phyloP scores from a whole-genome alignment of 2,329 filamentous ascomycete species.

The Hypoxylon rubiginosum region DNA sequence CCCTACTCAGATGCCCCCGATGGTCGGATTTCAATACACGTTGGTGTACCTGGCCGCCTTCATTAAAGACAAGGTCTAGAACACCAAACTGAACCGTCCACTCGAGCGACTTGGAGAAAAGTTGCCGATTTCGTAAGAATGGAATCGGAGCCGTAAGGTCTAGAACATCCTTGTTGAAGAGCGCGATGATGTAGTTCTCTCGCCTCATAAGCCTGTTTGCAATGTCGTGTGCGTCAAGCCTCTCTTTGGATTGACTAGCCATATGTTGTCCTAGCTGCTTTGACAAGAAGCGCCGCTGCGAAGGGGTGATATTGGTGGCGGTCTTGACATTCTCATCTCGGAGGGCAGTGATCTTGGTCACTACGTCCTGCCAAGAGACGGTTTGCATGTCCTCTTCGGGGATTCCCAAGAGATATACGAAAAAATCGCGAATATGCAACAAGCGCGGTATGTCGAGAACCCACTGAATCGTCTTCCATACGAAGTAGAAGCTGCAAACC shows the following conservation, averaged over 20 bases:
- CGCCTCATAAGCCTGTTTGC: conserved; percentile 96
- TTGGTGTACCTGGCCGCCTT: conserved; percentile 86
- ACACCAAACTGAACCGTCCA: conserved; percentile 94
- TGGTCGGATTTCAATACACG: conserved; percentile 88
- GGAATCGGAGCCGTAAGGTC: conserved; percentile 89
- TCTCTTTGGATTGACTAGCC: conserved; percentile 89
- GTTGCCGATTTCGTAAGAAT: conserved; percentile 80
- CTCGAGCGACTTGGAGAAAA: conserved; percentile 90
- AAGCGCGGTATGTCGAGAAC: conserved; percentile 80
- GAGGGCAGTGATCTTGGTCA: conserved; percentile 85
- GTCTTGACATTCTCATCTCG: conserved; percentile 91
- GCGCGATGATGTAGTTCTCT: conserved; percentile 95
- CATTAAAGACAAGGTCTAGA: conserved; percentile 93
- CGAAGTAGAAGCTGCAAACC: conserved; percentile 88
- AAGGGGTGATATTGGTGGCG: conserved; percentile 66
- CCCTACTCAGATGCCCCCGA: conserved; percentile 81
- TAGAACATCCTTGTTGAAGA: conserved; percentile 97
- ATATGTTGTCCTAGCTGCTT: conserved; percentile 72
- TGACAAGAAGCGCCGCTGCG: conserved; percentile 62
- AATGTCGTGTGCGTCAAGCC: conserved; percentile 96
- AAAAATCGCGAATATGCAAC: conserved; percentile 86
- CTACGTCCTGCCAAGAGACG: conserved; percentile 92
- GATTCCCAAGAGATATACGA: conserved; percentile 83
- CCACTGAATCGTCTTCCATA: conserved; percentile 82
- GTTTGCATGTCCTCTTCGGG: conserved; percentile 90